These are phyloP conservation scores for Agroathelia rolfsii DNA, from an alignment of 1,284 basidiomycete species.

Conservation along the genomic window DNA sequence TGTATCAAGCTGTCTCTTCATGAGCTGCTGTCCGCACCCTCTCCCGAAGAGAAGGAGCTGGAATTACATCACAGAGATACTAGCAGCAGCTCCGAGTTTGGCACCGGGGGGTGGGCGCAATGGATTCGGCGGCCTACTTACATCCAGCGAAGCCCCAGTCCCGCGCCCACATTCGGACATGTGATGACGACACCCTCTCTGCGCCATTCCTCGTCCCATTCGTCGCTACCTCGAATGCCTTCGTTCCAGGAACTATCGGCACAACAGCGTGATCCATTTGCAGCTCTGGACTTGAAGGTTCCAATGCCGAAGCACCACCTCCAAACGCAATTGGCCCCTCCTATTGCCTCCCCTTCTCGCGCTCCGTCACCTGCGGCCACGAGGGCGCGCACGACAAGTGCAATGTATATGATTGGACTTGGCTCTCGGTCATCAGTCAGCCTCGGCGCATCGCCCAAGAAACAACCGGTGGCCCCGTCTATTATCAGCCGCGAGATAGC, in stretches of 20 bases:
- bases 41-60: constrained; percentile 5
- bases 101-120: constrained; percentile 37
- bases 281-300: constrained; percentile 44
- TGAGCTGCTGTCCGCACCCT: constrained; percentile 8
- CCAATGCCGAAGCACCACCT: constrained; percentile 43
- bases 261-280: constrained; percentile 29
- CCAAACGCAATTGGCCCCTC: constrained; percentile 9
- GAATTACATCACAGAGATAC: too few species aligned
- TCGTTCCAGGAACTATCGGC: constrained; percentile 8
- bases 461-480: too few species aligned
- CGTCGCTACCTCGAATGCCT: constrained; percentile 15
- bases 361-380: constrained; percentile 17
- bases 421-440: too few species aligned
- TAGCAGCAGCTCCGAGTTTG: constrained; percentile 7
- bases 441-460: too few species aligned
- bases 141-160: constrained; percentile 30
- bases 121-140: constrained; percentile 40
- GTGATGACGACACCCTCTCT: constrained; percentile 55
- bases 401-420: constrained; percentile 54
- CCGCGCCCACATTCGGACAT: constrained; percentile 50
- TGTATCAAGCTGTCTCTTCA: constrained; percentile 50
- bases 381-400: constrained; percentile 38
- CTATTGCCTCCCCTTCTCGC: constrained; percentile 9
- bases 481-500: too few species aligned
- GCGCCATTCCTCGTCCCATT: constrained; percentile 36